Evolutionary conservation across 2,329 filamentous ascomycete genomes (phyloP).

Genomic region (Xylogone sp.): DNA sequence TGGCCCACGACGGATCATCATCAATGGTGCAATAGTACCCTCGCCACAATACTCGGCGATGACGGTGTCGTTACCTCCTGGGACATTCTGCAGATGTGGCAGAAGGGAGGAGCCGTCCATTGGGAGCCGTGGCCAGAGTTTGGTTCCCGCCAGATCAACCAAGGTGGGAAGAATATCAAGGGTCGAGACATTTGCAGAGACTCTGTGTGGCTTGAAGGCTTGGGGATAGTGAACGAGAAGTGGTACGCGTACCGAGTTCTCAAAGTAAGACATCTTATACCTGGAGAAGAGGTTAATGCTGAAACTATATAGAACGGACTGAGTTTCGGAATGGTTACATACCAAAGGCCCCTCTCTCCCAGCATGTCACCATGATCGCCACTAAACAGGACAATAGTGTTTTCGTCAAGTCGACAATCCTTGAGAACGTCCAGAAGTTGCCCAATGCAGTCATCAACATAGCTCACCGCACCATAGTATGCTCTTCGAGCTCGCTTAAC

Average conservation of each 20-base stretch:
- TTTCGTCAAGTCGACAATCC: slow-evolving; percentile 72
- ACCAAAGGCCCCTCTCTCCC: slow-evolving; percentile 85
- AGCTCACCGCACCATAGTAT: slow-evolving; percentile 91
- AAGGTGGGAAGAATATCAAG: slow-evolving; percentile 88
- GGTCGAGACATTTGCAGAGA: slow-evolving; percentile 82
- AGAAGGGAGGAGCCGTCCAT: slow-evolving; percentile 82
- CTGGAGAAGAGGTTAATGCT: slow-evolving; percentile 17
- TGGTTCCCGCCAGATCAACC: slow-evolving; percentile 73
- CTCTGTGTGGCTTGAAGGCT: slow-evolving; percentile 69
- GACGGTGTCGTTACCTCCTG: slow-evolving; percentile 76
- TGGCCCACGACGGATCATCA: slow-evolving; percentile 86
- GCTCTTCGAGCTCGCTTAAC: slow-evolving; percentile 81
- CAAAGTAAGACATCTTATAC: slow-evolving; percentile 97
- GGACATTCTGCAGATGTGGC: slow-evolving; percentile 65
- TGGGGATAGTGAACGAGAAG: slow-evolving; percentile 80
- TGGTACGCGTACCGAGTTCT: slow-evolving; percentile 84
- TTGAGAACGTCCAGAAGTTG: slow-evolving; percentile 75
- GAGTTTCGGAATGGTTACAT: slow-evolving; percentile 11
- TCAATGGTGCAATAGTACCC: slow-evolving; percentile 80
- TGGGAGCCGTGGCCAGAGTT: slow-evolving; percentile 66
- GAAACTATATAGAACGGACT: neutral
- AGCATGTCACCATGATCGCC: slow-evolving; percentile 97
- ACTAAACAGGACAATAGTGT: slow-evolving; percentile 89
- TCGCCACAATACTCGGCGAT: slow-evolving; percentile 94
- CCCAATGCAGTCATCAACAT: slow-evolving; percentile 90